phyloP scores from a whole-genome alignment of 768 basidiomycete species.

The Agaricus sinodeliciosus region DNA sequence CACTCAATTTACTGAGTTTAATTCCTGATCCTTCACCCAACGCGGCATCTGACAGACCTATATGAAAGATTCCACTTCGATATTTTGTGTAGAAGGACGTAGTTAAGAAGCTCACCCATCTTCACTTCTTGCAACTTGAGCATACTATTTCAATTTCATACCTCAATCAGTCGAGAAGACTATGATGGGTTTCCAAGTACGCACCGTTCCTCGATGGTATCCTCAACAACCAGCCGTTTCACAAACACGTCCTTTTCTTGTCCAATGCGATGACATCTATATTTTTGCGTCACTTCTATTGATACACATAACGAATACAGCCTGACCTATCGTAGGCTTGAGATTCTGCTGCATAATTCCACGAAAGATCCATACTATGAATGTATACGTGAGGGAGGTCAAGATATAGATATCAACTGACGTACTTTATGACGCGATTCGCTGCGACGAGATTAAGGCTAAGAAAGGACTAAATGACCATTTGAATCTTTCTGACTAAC shows the following conservation, averaged over 20 bases:
- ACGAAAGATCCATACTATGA: slow-evolving; percentile 60
- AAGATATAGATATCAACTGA: background rate
- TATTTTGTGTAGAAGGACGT: background rate
- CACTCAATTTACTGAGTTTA: slow-evolving; percentile 58
- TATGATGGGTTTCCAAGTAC: slow-evolving; percentile 12
- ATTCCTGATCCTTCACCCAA: slow-evolving; percentile 61
- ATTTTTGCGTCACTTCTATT: slow-evolving; percentile 16
- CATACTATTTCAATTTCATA: slow-evolving; percentile 36
- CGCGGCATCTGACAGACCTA: slow-evolving; percentile 59
- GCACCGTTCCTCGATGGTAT: slow-evolving; percentile 74
- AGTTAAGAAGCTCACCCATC: slow-evolving; percentile 29
- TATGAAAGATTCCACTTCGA: background rate
- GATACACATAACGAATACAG: background rate
- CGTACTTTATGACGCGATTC: slow-evolving; percentile 65
- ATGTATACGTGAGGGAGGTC: background rate
- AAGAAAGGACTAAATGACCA: background rate
- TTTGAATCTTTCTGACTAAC: background rate
- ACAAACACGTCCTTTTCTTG: slow-evolving; percentile 65
- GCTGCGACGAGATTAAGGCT: slow-evolving; percentile 59
- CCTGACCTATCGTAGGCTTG: slow-evolving; percentile 48
- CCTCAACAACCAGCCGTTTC: slow-evolving; percentile 57
- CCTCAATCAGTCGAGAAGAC: background rate
- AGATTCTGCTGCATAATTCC: slow-evolving; percentile 68
- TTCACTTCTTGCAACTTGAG: slow-evolving; percentile 65
- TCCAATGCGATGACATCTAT: slow-evolving; percentile 61